Evolutionary conservation across 2,329 filamentous ascomycete genomes (phyloP), one percentile per base, ranked within the genome.

Genomic region (Neofusicoccum ribis): DNA sequence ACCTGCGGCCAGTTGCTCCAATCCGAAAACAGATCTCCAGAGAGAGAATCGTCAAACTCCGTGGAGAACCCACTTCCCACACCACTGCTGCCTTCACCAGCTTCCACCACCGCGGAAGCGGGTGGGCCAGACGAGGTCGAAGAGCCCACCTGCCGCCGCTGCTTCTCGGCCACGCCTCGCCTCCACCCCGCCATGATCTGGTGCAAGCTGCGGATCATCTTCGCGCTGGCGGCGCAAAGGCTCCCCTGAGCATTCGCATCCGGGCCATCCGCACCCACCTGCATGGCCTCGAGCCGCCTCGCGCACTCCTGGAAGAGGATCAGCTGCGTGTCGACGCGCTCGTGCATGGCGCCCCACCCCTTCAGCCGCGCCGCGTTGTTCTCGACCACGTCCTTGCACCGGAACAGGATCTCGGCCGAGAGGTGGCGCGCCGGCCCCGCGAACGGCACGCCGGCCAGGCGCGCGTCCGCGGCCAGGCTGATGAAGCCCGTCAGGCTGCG

Each of bases 351-450:
- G 23, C 23, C 23, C 23, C 23, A 23, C 20, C 68, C 68, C 64
- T 68, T 68, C 56, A 67, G 56, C 36, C 68, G 41, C 12, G 66
- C 67, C 9, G 65, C 67, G 41, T 67, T 68, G n/a, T 67, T 65
- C 46, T 69, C 68, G 3, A 69, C 68, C 17, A 69, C 50, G 14
- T 67, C 60, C 34, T 66, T 67, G 20, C 64, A 66, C 5, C 39
- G 56, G 20, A 41, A 63, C 31, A 69, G 36, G 8, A 67, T 34
- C 11, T 52, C 46, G 20, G 64, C 46, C 3, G 23, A 23, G 23
- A 23, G 23, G 23, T 23, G 23, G 23, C 23, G 23, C 1, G 66
- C 50, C 14, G 34, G 27, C 5, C 31, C 51, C 7, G 66, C 61
- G 14, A 46, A 15, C 11, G 66, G 66, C 1, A 68, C 27, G 11